Evolutionary conservation across 495 filamentous ascomycete species (phyloP).

Genomic region (Thermothielavioides terrestris): DNA sequence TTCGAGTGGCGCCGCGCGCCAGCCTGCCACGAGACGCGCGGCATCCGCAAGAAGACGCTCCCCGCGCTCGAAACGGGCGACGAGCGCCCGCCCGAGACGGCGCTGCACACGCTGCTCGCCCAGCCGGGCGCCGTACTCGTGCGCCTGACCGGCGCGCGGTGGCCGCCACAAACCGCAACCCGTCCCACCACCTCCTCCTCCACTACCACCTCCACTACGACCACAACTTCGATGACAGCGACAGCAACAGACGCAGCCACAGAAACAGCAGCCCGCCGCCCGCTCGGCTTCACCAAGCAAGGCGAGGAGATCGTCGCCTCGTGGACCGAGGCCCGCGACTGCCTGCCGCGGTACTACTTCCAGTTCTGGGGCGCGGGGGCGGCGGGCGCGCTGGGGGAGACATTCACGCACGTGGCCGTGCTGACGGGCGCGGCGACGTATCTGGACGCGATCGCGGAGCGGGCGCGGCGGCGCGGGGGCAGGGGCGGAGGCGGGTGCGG

Average conservation of each 20-base stretch:
- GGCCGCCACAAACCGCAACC: too few relatives aligned
- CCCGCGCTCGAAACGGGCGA: slow-evolving; percentile 1
- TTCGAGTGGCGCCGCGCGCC: slow-evolving; percentile 3
- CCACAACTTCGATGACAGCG: too few relatives aligned
- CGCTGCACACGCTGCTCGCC: too few relatives aligned
- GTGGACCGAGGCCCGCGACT: not conserved
- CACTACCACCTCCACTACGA: too few relatives aligned
- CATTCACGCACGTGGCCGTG: slow-evolving; percentile 3
- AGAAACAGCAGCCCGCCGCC: not conserved
- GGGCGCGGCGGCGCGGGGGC: not conserved
- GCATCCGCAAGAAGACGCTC: not conserved
- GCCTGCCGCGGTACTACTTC: slow-evolving; percentile 2
- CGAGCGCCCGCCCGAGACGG: slow-evolving; percentile 1
- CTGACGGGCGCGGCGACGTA: slow-evolving; percentile 1
- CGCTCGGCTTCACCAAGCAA: slow-evolving; percentile 1
- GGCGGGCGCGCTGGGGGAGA: slow-evolving; percentile 3
- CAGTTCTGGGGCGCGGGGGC: slow-evolving; percentile 10
- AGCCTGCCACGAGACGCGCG: not conserved
- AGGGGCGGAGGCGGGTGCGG: not conserved
- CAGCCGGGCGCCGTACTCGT: slow-evolving; percentile 3
- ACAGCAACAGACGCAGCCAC: too few relatives aligned
- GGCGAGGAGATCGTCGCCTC: slow-evolving; percentile 12
- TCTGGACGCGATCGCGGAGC: slow-evolving; percentile 4
- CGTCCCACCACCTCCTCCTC: too few relatives aligned
- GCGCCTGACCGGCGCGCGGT: not conserved